Conservation (phyloP, 495 filamentous ascomycete genomes). For the Penicillium arizonense region DNA sequence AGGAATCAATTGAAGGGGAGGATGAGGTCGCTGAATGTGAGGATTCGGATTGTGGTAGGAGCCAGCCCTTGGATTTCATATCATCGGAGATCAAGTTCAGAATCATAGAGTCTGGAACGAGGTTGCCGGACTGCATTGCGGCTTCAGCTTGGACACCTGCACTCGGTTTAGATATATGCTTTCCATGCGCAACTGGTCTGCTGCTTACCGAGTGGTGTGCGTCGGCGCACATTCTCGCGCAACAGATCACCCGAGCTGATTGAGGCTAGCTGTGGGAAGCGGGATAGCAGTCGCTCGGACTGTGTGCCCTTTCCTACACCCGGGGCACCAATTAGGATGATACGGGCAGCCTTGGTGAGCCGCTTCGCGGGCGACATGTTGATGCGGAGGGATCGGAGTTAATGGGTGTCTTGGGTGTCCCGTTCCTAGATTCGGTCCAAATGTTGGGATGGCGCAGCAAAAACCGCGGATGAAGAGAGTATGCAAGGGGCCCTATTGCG, state of each 20-base stretch:
- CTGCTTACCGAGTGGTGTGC: constrained; percentile 76
- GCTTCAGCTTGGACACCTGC: constrained; percentile 84
- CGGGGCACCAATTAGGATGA: constrained; percentile 95
- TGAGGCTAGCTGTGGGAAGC: constrained; percentile 84
- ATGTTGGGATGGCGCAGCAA: constrained; percentile 1
- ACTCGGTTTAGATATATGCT: background rate
- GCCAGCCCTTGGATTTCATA: constrained; percentile 79
- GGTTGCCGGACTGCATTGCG: constrained; percentile 77
- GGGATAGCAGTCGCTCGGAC: constrained; percentile 77
- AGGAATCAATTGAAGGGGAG: constrained; percentile 60
- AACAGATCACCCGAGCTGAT: constrained; percentile 94
- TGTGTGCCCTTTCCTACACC: constrained; percentile 94
- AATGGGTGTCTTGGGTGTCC: background rate
- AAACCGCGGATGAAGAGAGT: background rate
- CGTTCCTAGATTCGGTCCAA: background rate
- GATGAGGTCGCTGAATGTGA: constrained; percentile 11
- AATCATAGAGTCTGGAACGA: constrained; percentile 88
- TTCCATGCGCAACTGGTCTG: background rate
- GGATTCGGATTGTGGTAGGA: constrained; percentile 35
- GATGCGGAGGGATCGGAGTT: background rate
- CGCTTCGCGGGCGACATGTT: constrained; percentile 34
- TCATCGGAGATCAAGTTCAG: constrained; percentile 88
- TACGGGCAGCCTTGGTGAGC: constrained; percentile 79
- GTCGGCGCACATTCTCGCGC: constrained; percentile 84
- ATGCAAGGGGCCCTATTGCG: background rate